Base-by-base conservation (phyloP, 2,329 filamentous ascomycete species). In the Monosporascus sp. region DNA sequence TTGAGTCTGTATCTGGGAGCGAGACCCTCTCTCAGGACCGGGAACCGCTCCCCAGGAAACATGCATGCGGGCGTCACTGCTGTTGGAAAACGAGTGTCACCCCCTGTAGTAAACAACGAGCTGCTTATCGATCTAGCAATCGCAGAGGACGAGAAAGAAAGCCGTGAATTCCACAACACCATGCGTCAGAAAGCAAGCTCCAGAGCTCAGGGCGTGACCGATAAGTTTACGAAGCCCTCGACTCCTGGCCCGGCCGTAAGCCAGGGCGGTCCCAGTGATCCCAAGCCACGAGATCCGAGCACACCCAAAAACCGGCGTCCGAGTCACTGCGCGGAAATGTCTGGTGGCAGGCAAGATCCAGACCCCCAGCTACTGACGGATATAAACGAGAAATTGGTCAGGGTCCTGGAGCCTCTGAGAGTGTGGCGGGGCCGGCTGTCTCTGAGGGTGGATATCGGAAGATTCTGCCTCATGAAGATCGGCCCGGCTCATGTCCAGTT, bases 131-230 rank as follows among this genome's bases (percentile, higher is more conserved):
- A 42, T 20, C 39, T 42, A 42, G 5, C n/a, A 22, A 20, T 11
- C 9, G n/a, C 18, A 8, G 46, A 17, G 3, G 11, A 50, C 4
- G 53, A 59, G 46, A 39, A 25, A 11, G 38, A 37, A 24, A 49
- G 48, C 24, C 52, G 54, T 11, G 51, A 52, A 14, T 54, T 54
- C 34, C 54, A 53, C 45, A 18, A 34, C 5, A 61, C 57, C 5
- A 60, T 62, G 57, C 49, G 39, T 4, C 60, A 63, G 48, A 56
- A 59, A 25, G 56, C 60, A 27, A 45, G 51, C 36, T 47, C 52
- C n/a, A 51, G 34, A 6, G 14, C 14, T 2, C 15, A 9, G 14
- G 36, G n/a, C 37, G 31, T 25, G 9, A 37, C 41, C 2, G 27
- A 31, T 1, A 20, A 34, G 2, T 46, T 15, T 17, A 31, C 4